A percentile compares a stretch with the other conserved stretches of the same genome.
These are phyloP conservation scores for Lepraria neglecta DNA, from an alignment of 495 filamentous ascomycete genomes.

Conservation along the genomic window DNA sequence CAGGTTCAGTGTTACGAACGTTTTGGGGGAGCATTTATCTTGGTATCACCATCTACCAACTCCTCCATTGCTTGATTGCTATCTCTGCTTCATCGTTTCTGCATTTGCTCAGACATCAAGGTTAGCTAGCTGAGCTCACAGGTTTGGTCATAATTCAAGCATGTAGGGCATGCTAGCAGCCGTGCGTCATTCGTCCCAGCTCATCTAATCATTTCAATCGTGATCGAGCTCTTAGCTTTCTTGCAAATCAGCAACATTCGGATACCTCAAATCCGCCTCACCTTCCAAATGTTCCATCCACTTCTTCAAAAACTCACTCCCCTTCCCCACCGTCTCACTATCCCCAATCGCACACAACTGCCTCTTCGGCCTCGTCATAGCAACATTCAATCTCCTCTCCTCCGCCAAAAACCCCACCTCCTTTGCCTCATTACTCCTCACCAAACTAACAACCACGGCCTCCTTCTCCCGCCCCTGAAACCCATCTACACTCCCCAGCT, in stretches of 20 bases:
- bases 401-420: slow-evolving; percentile 96
- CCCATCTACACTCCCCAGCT: slow-evolving; percentile 90
- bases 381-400: slow-evolving; percentile 87
- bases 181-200: too few species aligned
- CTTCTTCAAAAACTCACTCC: slow-evolving; percentile 71
- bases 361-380: slow-evolving; percentile 89
- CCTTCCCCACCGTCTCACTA: slow-evolving; percentile 79
- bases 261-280: slow-evolving; percentile 77
- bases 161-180: too few species aligned
- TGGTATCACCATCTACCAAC: too few species aligned
- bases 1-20: too few species aligned
- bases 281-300: slow-evolving; percentile 91
- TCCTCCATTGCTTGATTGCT: too few species aligned
- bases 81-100: too few species aligned
- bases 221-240: neutral
- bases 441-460: slow-evolving; percentile 82
- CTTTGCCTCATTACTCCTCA: slow-evolving; percentile 76
- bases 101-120: too few species aligned
- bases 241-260: slow-evolving; percentile 44
- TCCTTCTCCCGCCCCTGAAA: slow-evolving; percentile 98
- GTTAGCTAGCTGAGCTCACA: too few species aligned
- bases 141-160: too few species aligned
- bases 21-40: too few species aligned
- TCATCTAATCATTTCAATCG: too few species aligned
- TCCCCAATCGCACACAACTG: slow-evolving; percentile 89